phyloP scores from a whole-genome alignment of 2,329 filamentous ascomycete species.

The Paraphoma chrysanthemicola region DNA sequence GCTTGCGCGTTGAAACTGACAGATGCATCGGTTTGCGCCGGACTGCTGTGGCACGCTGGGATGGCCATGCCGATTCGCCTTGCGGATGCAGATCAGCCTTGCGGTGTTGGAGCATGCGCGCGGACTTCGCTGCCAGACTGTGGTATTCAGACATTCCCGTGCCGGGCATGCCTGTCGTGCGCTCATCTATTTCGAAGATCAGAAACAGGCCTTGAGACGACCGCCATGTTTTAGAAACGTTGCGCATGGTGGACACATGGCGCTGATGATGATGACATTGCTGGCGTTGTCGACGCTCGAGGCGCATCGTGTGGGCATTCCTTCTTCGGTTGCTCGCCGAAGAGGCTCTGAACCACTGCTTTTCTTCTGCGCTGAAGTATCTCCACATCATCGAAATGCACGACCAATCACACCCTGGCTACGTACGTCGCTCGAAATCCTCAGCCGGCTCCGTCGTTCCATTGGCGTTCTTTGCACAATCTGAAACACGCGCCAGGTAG shows the following conservation, averaged over 20 bases:
- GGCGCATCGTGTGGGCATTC: background rate
- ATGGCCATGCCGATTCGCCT: slow-evolving; percentile 3
- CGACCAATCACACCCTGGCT: background rate
- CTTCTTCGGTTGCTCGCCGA: background rate
- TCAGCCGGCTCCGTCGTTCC: background rate
- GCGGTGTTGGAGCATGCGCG: slow-evolving; percentile 8
- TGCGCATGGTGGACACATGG: background rate
- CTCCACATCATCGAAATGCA: background rate
- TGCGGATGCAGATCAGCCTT: slow-evolving; percentile 6
- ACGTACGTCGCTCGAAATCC: background rate
- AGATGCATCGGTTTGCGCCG: slow-evolving; percentile 11
- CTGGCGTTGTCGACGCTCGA: slow-evolving; percentile 1
- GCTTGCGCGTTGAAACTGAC: slow-evolving; percentile 36
- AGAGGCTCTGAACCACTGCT: background rate
- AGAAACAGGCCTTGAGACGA: slow-evolving; percentile 9
- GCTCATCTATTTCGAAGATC: slow-evolving; percentile 1
- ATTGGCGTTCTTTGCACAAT: slow-evolving; percentile 6
- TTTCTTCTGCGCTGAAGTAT: background rate
- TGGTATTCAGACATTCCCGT: background rate
- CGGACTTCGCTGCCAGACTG: background rate
- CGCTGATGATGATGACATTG: background rate
- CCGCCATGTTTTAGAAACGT: slow-evolving; percentile 1
- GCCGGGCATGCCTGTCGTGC: slow-evolving; percentile 2
- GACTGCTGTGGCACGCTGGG: slow-evolving; percentile 16
- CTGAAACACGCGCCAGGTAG: slow-evolving; percentile 8